Evolutionary conservation across 2,329 filamentous ascomycete genomes (phyloP).

Genomic region (Aspergillus sp.): DNA sequence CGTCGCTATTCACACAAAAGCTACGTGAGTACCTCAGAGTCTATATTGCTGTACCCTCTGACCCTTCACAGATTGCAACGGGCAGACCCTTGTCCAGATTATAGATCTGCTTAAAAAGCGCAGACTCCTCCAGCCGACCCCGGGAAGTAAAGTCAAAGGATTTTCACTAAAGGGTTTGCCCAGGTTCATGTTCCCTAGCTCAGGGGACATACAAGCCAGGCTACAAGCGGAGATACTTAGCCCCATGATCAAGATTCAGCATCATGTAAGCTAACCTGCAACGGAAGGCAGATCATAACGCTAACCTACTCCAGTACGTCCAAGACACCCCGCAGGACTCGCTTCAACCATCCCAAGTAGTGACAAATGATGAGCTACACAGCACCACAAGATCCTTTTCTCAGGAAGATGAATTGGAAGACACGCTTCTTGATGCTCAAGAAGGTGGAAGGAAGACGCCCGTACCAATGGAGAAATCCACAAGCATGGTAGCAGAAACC

Average conservation of each 20-base stretch:
- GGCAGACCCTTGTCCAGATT: constrained; percentile 31
- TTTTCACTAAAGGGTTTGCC: constrained; percentile 33
- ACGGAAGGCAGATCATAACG: neutral
- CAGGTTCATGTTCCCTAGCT: constrained; percentile 27
- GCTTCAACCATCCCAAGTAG: constrained; percentile 4
- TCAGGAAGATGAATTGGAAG: neutral
- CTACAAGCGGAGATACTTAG: constrained; percentile 33
- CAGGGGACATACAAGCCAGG: constrained; percentile 20
- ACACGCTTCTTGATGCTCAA: neutral
- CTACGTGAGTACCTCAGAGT: constrained; percentile 29
- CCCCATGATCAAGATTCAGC: constrained; percentile 35
- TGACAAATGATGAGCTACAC: constrained; percentile 3
- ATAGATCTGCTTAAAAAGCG: constrained; percentile 32
- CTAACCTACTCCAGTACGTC: constrained; percentile 17
- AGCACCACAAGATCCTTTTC: neutral
- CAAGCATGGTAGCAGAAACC: neutral
- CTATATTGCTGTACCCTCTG: constrained; percentile 10
- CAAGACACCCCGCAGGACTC: neutral
- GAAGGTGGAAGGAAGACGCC: constrained; percentile 4
- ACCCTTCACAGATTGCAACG: constrained; percentile 32
- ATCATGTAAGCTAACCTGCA: constrained; percentile 28
- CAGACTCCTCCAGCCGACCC: constrained; percentile 29
- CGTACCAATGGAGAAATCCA: constrained; percentile 1
- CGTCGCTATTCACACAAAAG: constrained; percentile 30
- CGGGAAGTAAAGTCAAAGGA: constrained; percentile 34